Conservation (phyloP, 2,329 filamentous ascomycete genomes). For the Diplodia mutila region DNA sequence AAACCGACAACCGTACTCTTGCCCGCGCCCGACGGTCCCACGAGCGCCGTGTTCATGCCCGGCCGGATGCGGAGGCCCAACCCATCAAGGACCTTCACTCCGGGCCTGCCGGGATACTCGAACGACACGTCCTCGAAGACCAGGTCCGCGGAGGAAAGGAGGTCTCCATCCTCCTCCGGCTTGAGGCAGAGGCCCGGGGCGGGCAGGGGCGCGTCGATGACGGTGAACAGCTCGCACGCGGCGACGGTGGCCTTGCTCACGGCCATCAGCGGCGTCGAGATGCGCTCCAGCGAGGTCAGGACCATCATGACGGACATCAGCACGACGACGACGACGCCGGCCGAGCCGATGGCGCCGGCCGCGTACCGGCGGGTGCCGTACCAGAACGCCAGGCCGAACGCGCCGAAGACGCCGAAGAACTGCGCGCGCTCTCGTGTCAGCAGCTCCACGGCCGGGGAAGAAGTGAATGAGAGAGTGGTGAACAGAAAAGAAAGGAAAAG, state of each 20-base stretch:
- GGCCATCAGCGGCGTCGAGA: slow-evolving; percentile 39
- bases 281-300: slow-evolving; percentile 38
- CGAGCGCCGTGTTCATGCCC: slow-evolving; percentile 79
- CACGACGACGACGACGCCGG: slow-evolving; percentile 43
- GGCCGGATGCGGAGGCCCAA: slow-evolving; percentile 54
- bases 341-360: slow-evolving; percentile 36
- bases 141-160: not conserved
- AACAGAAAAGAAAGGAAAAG: too few species aligned
- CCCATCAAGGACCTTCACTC: slow-evolving; percentile 65
- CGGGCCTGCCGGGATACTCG: slow-evolving; percentile 54
- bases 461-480: too few species aligned
- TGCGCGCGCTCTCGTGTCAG: not conserved
- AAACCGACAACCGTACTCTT: slow-evolving; percentile 94
- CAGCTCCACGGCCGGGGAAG: too few species aligned
- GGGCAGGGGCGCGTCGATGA: slow-evolving; percentile 40
- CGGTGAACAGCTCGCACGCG: slow-evolving; percentile 41
- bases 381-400: slow-evolving; percentile 45
- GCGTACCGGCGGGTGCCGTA: slow-evolving; percentile 43
- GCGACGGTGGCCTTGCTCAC: slow-evolving; percentile 42
- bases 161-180: slow-evolving; percentile 40
- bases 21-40: slow-evolving; percentile 90
- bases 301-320: slow-evolving; percentile 46
- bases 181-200: slow-evolving; percentile 38
- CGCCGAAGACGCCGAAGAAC: slow-evolving; percentile 42
- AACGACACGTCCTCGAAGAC: slow-evolving; percentile 35